These are phyloP conservation scores for Coelastrella sp. DNA, from an alignment of 139 green algal genomes.

Conservation along the genomic window DNA sequence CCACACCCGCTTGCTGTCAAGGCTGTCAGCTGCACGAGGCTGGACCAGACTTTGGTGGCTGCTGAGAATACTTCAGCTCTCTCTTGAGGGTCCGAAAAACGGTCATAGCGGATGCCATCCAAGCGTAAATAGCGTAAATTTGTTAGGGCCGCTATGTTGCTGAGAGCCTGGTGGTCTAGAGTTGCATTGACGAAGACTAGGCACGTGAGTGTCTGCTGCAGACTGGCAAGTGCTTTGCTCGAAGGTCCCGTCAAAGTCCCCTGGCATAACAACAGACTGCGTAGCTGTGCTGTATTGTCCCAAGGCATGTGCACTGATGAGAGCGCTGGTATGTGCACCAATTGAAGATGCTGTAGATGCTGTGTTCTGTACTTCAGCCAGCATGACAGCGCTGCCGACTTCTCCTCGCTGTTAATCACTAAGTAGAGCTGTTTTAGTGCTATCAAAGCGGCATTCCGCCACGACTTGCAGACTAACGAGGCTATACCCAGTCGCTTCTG, in stretches of 20 bases:
- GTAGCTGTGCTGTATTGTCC: not conserved
- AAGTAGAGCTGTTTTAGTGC: not conserved
- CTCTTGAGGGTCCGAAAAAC: not conserved
- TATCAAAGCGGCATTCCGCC: not conserved
- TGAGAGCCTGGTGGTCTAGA: not conserved
- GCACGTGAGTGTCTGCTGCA: not conserved
- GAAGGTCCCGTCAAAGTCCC: not conserved
- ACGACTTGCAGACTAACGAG: not conserved
- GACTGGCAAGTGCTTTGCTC: not conserved
- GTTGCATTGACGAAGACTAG: not conserved
- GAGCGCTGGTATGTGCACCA: not conserved
- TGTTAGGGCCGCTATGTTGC: not conserved
- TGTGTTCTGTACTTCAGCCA: not conserved
- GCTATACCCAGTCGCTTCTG: not conserved
- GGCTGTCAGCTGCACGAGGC: conserved; percentile 3
- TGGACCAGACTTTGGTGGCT: not conserved
- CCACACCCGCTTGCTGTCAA: not conserved
- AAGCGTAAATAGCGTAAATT: not conserved
- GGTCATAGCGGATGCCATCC: not conserved
- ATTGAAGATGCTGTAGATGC: not conserved
- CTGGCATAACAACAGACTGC: not conserved
- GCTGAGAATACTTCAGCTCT: not conserved
- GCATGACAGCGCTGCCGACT: not conserved
- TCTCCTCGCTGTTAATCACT: not conserved
- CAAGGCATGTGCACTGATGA: not conserved